Conservation (phyloP, 306 rosid genomes). For the Chamaecrista fasciculata region DNA sequence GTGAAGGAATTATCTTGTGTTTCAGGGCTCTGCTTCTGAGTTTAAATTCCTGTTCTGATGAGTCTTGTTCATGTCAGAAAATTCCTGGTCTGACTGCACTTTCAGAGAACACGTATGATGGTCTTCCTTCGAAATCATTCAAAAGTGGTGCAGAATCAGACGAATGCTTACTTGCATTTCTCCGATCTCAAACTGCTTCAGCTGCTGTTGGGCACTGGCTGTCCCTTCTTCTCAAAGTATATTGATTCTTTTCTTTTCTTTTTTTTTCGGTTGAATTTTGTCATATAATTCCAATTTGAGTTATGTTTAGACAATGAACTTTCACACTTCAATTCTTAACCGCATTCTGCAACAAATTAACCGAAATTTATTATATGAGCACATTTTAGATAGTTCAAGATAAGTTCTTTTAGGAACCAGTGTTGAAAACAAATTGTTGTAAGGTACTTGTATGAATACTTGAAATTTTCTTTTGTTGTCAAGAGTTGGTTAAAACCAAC, state of each 20-base stretch:
- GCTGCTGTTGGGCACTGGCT: slow-evolving; percentile 97
- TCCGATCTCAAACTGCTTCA: slow-evolving; percentile 68
- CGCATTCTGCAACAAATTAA: slow-evolving; percentile 14
- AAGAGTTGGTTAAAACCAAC: slow-evolving; percentile 13
- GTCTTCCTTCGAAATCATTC: slow-evolving; percentile 31
- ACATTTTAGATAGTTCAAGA: slow-evolving; percentile 15
- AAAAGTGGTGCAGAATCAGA: slow-evolving; percentile 48
- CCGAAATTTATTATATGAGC: slow-evolving; percentile 6
- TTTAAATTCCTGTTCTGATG: slow-evolving; percentile 61
- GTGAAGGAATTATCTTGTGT: slow-evolving; percentile 86
- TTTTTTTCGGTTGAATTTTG: slow-evolving; percentile 30
- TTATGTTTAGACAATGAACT: background rate
- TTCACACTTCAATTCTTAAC: background rate
- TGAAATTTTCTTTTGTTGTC: slow-evolving; percentile 15
- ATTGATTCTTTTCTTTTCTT: slow-evolving; percentile 20
- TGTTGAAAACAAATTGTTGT: slow-evolving; percentile 1
- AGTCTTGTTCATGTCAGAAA: slow-evolving; percentile 62
- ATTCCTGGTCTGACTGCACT: slow-evolving; percentile 56
- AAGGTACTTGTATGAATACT: slow-evolving; percentile 10
- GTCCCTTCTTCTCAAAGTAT: slow-evolving; percentile 87
- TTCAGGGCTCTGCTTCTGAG: slow-evolving; percentile 61
- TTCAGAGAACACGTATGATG: slow-evolving; percentile 38
- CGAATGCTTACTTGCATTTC: slow-evolving; percentile 77
- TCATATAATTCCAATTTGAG: slow-evolving; percentile 3
- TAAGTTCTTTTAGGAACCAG: slow-evolving; percentile 19